phyloP scores from a whole-genome alignment of 768 basidiomycete species.

The Podaxis sp. region DNA sequence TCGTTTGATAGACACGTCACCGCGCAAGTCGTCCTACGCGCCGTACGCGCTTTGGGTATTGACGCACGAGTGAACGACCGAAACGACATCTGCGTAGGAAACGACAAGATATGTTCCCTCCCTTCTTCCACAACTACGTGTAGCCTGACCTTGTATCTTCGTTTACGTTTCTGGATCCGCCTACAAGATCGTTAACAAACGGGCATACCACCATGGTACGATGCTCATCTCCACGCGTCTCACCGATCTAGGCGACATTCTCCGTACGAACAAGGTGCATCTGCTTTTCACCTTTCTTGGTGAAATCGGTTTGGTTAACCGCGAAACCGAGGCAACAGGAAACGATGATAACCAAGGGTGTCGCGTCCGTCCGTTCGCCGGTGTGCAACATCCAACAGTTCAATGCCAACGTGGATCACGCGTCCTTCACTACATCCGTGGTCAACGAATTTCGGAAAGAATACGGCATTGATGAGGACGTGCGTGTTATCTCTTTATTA shows the following conservation, averaged over 20 bases:
- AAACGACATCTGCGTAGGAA: constrained; percentile 86
- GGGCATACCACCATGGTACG: constrained; percentile 97
- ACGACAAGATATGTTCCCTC: constrained; percentile 82
- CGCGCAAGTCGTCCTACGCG: constrained; percentile 72
- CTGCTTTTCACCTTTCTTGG: constrained; percentile 1
- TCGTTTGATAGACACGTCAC: constrained; percentile 81
- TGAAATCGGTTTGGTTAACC: not conserved
- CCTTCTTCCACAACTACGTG: constrained; percentile 1
- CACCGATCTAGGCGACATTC: constrained; percentile 66
- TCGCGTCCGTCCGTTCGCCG: constrained; percentile 89
- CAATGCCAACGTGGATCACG: constrained; percentile 55
- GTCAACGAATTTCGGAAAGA: constrained; percentile 63
- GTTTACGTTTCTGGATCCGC: constrained; percentile 93
- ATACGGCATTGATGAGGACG: constrained; percentile 42
- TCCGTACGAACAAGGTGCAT: constrained; percentile 65
- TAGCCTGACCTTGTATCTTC: constrained; percentile 14
- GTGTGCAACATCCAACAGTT: constrained; percentile 79
- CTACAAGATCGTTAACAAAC: constrained; percentile 87
- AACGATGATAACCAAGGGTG: constrained; percentile 80
- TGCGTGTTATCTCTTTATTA: constrained; percentile 17
- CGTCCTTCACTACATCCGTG: constrained; percentile 69
- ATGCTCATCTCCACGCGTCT: constrained; percentile 92
- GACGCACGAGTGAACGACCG: constrained; percentile 82
- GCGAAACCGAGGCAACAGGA: constrained; percentile 42
- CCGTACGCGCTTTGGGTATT: constrained; percentile 74